Conservation (phyloP, 352 stramenopile species). For the Blastocystis sp. region DNA sequence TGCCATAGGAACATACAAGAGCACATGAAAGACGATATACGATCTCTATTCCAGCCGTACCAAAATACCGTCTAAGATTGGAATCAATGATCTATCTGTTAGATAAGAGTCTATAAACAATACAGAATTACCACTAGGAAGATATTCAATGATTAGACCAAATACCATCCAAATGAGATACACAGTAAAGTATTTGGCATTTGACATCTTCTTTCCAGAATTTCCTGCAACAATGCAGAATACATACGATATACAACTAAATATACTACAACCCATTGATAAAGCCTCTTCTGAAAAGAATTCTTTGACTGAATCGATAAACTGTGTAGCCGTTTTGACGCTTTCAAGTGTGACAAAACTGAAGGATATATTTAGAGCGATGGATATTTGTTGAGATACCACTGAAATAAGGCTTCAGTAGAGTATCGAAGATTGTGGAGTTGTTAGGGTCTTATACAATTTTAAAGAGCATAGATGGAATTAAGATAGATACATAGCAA, state of each 20-base stretch:
- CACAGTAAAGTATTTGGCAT: background rate
- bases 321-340: background rate
- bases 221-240: background rate
- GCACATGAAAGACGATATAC: background rate
- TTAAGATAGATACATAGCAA: too few species aligned
- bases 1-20: background rate
- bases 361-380: background rate
- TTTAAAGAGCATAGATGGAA: too few species aligned
- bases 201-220: constrained; percentile 17
- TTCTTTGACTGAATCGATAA: background rate
- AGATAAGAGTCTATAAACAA: background rate
- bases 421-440: too few species aligned
- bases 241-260: background rate
- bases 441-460: too few species aligned
- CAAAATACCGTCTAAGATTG: constrained; percentile 2
- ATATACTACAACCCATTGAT: background rate
- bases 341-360: background rate
- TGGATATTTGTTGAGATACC: too few species aligned
- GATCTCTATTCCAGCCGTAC: constrained; percentile 27
- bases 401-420: too few species aligned
- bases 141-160: background rate
- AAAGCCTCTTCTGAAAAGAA: background rate
- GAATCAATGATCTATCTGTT: constrained; percentile 1
- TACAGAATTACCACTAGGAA: background rate
- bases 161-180: constrained; percentile 21